These are phyloP conservation scores for Saccharomyces hybrid DNA, from an alignment of 1,139 yeast genomes.

Conservation along the genomic window DNA sequence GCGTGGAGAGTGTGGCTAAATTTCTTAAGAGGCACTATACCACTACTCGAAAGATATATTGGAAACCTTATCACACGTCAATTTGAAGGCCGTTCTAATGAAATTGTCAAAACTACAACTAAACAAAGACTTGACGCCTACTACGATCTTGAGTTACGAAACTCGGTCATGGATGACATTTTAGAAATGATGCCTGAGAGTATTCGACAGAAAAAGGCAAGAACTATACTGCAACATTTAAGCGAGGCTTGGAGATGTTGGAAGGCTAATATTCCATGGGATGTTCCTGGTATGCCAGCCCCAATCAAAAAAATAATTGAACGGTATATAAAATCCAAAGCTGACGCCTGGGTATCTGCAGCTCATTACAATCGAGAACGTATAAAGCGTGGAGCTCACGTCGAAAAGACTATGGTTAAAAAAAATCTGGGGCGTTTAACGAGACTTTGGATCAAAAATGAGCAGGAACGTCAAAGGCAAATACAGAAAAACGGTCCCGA, in stretches of 20 bases:
- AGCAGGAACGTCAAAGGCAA: slow-evolving; percentile 78
- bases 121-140: slow-evolving; percentile 94
- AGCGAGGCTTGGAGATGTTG: slow-evolving; percentile 99
- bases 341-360: slow-evolving; percentile 93
- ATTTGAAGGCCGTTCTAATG: slow-evolving; percentile 93
- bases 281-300: slow-evolving; percentile 91
- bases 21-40: slow-evolving; percentile 88
- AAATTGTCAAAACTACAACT: slow-evolving; percentile 87
- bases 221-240: slow-evolving; percentile 83
- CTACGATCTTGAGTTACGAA: slow-evolving; percentile 86
- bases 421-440: slow-evolving; percentile 90
- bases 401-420: slow-evolving; percentile 88
- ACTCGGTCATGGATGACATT: slow-evolving; percentile 92
- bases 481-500: slow-evolving; percentile 86
- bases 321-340: slow-evolving; percentile 87
- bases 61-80: slow-evolving; percentile 88
- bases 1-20: slow-evolving; percentile 97
- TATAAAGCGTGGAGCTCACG: slow-evolving; percentile 78
- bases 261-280: slow-evolving; percentile 99
- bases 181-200: slow-evolving; percentile 97
- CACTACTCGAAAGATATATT: slow-evolving; percentile 88
- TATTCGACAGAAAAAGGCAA: slow-evolving; percentile 77
- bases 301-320: slow-evolving; percentile 83
- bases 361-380: slow-evolving; percentile 91
- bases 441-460: slow-evolving; percentile 84